Percentiles rank a stretch among this genome's conserved stretches.
Conservation (phyloP, 148 eudicot genomes). For the Chenopodium suecicum region DNA sequence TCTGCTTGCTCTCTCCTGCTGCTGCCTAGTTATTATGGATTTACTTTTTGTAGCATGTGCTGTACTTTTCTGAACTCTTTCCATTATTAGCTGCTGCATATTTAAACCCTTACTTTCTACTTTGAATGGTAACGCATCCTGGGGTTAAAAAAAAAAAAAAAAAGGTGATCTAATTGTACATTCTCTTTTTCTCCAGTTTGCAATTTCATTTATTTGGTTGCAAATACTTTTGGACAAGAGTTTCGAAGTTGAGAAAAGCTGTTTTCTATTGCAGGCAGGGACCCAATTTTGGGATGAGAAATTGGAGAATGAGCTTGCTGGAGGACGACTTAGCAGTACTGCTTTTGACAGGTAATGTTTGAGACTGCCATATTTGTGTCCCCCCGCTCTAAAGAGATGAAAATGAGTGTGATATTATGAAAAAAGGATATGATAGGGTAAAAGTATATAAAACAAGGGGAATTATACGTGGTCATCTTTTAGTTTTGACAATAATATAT, state of each 20-base stretch:
- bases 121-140: not conserved
- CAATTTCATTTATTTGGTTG: not conserved
- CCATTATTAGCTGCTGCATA: not conserved
- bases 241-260: constrained; percentile 1
- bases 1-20: not conserved
- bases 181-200: not conserved
- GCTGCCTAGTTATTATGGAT: not conserved
- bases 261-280: constrained; percentile 64
- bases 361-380: not conserved
- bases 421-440: not conserved
- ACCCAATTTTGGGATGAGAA: constrained; percentile 99
- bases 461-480: not conserved
- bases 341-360: constrained; percentile 83
- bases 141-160: not conserved
- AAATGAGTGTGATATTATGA: not conserved
- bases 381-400: not conserved
- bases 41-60: not conserved
- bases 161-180: not conserved
- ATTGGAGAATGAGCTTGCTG: constrained; percentile 78
- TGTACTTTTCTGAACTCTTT: not conserved
- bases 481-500: not conserved
- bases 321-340: constrained; percentile 77
- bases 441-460: not conserved
- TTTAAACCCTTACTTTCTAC: not conserved
- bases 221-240: constrained; percentile 1